Percentiles rank a stretch among this genome's conserved stretches.
Conservation (phyloP, 1,284 basidiomycete species). For the Entoloma clypeatum region DNA sequence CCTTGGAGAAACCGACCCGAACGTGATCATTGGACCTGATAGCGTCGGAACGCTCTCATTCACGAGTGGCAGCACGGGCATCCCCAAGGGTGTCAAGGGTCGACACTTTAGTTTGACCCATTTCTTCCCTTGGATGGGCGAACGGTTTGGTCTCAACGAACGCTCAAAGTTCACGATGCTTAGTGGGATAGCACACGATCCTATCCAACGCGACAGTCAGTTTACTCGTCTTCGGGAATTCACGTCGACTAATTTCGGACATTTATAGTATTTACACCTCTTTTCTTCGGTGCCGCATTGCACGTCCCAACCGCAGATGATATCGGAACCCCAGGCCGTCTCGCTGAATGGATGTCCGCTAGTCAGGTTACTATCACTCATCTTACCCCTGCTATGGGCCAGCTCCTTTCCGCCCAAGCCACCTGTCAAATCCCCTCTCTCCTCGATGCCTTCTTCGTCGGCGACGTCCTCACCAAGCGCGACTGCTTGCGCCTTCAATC, state of each 20-base stretch:
- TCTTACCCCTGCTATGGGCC: conserved; percentile 98
- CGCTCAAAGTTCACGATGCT: conserved; percentile 96
- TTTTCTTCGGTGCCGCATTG: conserved; percentile 95
- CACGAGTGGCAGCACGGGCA: conserved; percentile 96
- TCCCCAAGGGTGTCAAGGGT: conserved; percentile 96
- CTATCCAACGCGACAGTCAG: conserved; percentile 97
- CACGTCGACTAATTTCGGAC: conserved; percentile 8
- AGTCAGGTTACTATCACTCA: conserved; percentile 91
- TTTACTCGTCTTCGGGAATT: conserved; percentile 17
- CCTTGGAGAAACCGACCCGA: conserved; percentile 71
- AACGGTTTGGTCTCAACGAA: conserved; percentile 76
- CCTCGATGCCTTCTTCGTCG: conserved; percentile 95
- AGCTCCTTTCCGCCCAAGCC: conserved; percentile 95
- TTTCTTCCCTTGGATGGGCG: conserved; percentile 99
- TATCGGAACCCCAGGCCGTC: conserved; percentile 93
- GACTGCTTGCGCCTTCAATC: conserved; percentile 95
- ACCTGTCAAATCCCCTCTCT: conserved; percentile 86
- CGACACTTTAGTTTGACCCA: conserved; percentile 96
- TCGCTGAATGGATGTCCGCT: conserved; percentile 99
- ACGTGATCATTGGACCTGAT: conserved; percentile 88
- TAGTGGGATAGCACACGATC: conserved; percentile 98
- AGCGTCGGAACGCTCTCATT: conserved; percentile 95
- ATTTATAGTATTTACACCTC: conserved; percentile 87
- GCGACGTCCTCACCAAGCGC: conserved; percentile 98
- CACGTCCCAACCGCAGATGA: conserved; percentile 97